Conservation (phyloP, 306 rosid genomes). For the Quercus alba region DNA sequence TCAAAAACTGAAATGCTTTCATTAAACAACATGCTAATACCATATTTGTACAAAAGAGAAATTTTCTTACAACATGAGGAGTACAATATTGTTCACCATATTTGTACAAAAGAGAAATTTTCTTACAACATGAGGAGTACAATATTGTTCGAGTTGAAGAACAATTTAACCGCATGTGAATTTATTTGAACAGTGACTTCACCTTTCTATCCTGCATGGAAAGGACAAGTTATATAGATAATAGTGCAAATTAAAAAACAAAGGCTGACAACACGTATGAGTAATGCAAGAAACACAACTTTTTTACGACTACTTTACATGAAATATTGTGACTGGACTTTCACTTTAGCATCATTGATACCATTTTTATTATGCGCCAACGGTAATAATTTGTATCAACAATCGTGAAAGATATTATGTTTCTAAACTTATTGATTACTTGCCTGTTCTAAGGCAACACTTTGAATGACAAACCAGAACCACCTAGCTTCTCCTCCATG, state of each 20-base stretch:
- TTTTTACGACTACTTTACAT: too few relatives aligned
- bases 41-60: not conserved
- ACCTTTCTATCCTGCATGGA: not conserved
- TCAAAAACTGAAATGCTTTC: not conserved
- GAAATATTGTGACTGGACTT: too few relatives aligned
- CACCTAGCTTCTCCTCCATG: slow-evolving; percentile 28
- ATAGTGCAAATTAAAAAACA: not conserved
- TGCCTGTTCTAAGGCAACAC: too few relatives aligned
- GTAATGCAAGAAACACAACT: too few relatives aligned
- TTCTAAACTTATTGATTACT: too few relatives aligned
- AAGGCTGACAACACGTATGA: too few relatives aligned
- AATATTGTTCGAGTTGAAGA: not conserved
- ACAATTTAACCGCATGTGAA: not conserved
- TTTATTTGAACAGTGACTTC: not conserved
- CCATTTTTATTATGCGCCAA: too few relatives aligned
- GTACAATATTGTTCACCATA: not conserved
- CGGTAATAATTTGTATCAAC: too few relatives aligned
- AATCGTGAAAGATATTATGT: too few relatives aligned
- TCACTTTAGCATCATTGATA: too few relatives aligned
- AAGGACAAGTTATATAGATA: not conserved
- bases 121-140: too few relatives aligned
- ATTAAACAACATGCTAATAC: not conserved
- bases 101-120: not conserved
- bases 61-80: not conserved
- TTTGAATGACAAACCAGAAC: too few relatives aligned